A percentile compares a stretch with the other conserved stretches of the same genome.
These are phyloP conservation scores for Saururus chinensis DNA, from an alignment of 164 flowering plant species.

Conservation along the genomic window DNA sequence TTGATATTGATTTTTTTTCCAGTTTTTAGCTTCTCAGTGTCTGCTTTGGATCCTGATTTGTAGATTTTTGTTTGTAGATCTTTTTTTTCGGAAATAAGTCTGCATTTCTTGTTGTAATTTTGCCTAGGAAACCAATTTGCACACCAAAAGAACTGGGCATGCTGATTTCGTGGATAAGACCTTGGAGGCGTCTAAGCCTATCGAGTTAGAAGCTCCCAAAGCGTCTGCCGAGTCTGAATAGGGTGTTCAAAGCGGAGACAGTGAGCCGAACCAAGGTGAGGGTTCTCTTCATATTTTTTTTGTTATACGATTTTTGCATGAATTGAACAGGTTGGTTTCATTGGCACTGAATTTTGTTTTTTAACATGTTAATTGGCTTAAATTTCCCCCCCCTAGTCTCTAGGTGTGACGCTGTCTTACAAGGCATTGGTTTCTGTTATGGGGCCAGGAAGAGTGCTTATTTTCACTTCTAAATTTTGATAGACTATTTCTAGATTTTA, in stretches of 20 bases:
- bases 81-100: too few species aligned
- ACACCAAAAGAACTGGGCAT: slow-evolving; percentile 94
- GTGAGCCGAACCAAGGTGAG: slow-evolving; percentile 46
- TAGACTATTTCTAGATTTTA: too few species aligned
- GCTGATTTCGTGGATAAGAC: slow-evolving; percentile 76
- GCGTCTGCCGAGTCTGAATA: slow-evolving; percentile 22
- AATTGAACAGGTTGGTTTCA: background rate
- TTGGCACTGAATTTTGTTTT: too few species aligned
- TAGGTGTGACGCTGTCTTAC: too few species aligned
- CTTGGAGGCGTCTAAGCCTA: slow-evolving; percentile 59
- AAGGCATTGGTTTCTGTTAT: too few species aligned
- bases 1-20: background rate
- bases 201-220: slow-evolving; percentile 64
- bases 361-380: too few species aligned
- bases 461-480: too few species aligned
- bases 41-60: background rate
- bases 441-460: too few species aligned
- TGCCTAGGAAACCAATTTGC: slow-evolving; percentile 79
- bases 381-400: too few species aligned
- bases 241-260: slow-evolving; percentile 27
- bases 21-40: too few species aligned
- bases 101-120: too few species aligned
- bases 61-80: background rate
- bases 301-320: too few species aligned
- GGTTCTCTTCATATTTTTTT: background rate